Conservation (phyloP, 495 filamentous ascomycete genomes). For the Penicillium verhagenii region DNA sequence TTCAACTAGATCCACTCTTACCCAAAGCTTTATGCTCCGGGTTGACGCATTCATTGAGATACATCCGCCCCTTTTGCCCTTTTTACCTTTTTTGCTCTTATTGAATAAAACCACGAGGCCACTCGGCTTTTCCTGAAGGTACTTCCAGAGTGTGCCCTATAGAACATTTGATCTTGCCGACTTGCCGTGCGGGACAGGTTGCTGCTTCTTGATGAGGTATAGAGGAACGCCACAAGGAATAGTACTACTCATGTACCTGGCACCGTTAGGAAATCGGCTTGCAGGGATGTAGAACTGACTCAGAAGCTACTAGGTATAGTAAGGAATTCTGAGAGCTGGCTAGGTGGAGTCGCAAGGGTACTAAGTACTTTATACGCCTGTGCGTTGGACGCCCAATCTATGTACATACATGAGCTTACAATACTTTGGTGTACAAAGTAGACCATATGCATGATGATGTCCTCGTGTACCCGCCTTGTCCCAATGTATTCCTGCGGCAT, state of each 20-base stretch:
- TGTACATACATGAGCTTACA: not conserved
- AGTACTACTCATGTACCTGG: conserved; percentile 4
- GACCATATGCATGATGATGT: conserved; percentile 18
- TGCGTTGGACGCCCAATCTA: not conserved
- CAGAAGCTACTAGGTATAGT: not conserved
- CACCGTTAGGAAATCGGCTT: conserved; percentile 3
- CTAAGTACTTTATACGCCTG: conserved; percentile 10
- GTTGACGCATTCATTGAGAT: not conserved
- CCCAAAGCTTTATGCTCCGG: conserved; percentile 11
- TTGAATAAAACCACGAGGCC: not conserved
- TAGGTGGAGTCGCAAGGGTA: not conserved
- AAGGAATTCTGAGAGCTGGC: not conserved
- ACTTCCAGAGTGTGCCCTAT: not conserved
- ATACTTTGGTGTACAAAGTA: not conserved
- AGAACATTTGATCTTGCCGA: not conserved
- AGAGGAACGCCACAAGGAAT: conserved; percentile 5
- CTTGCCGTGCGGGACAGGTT: not conserved
- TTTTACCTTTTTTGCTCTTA: conserved; percentile 1
- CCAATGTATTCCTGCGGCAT: not conserved
- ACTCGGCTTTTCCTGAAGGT: too few species aligned
- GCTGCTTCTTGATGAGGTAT: not conserved
- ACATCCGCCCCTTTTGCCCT: too few species aligned
- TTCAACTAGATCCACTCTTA: conserved; percentile 7
- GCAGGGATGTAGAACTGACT: not conserved
- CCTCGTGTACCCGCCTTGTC: not conserved